These are phyloP conservation scores for Nymphaea thermarum DNA, from an alignment of 164 flowering plant species.

Conservation along the genomic window DNA sequence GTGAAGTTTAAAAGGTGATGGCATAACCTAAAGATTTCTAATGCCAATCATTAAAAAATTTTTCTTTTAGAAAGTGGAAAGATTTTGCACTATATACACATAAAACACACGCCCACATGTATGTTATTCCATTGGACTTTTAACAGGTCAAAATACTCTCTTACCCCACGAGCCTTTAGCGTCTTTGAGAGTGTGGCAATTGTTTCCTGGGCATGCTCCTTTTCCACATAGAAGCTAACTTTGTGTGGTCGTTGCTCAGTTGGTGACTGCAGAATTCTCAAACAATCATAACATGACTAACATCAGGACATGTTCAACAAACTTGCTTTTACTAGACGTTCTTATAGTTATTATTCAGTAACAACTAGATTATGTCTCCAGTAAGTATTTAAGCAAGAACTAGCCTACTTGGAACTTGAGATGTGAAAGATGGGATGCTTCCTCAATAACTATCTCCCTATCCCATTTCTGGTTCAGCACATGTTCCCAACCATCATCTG, in stretches of 20 bases:
- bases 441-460: slow-evolving; percentile 55
- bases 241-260: slow-evolving; percentile 91
- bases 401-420: slow-evolving; percentile 67
- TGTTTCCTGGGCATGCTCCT: slow-evolving; percentile 60
- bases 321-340: too few relatives aligned
- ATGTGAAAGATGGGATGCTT: slow-evolving; percentile 64
- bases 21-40: too few relatives aligned
- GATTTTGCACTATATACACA: too few relatives aligned
- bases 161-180: slow-evolving; percentile 73
- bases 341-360: too few relatives aligned
- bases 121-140: too few relatives aligned
- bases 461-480: slow-evolving; percentile 79
- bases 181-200: slow-evolving; percentile 42
- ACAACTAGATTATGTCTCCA: too few relatives aligned
- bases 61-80: too few relatives aligned
- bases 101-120: too few relatives aligned
- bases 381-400: neutral
- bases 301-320: too few relatives aligned
- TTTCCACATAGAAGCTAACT: slow-evolving; percentile 79
- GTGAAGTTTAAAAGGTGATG: too few relatives aligned
- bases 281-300: neutral
- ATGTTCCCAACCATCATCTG: slow-evolving; percentile 84
- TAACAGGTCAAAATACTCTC: slow-evolving; percentile 1
- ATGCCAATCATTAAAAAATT: too few relatives aligned
- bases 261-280: slow-evolving; percentile 44